A percentile compares a stretch with the other conserved stretches of the same genome.
These are phyloP conservation scores for Goffeauzyma gilvescens DNA, from an alignment of 768 basidiomycete species.

Conservation along the genomic window DNA sequence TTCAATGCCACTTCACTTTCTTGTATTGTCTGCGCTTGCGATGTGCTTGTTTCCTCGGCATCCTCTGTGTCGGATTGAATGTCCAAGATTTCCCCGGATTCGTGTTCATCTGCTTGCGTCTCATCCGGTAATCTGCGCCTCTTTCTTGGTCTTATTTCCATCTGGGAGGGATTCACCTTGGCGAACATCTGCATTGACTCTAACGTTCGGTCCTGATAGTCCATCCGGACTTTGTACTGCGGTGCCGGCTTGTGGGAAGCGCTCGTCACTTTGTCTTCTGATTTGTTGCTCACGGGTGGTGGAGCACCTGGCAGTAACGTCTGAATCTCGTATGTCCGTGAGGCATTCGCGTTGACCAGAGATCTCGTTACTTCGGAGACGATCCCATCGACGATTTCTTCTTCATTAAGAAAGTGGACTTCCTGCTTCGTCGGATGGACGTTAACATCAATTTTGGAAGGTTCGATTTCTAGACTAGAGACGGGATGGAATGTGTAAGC, in stretches of 20 bases:
- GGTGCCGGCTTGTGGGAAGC: slow-evolving; percentile 34
- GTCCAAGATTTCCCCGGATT: slow-evolving; percentile 2
- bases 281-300: slow-evolving; percentile 13
- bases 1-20: slow-evolving; percentile 27
- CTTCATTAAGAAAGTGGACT: slow-evolving; percentile 84
- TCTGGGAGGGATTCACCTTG: slow-evolving; percentile 40
- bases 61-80: slow-evolving; percentile 11
- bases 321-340: slow-evolving; percentile 31
- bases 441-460: slow-evolving; percentile 81
- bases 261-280: background rate
- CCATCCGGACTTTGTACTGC: slow-evolving; percentile 83
- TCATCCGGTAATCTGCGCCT: slow-evolving; percentile 1
- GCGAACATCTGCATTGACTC: slow-evolving; percentile 71
- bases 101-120: slow-evolving; percentile 1
- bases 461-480: slow-evolving; percentile 58
- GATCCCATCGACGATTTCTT: slow-evolving; percentile 58
- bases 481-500: slow-evolving; percentile 1
- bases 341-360: slow-evolving; percentile 37
- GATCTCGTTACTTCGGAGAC: slow-evolving; percentile 50
- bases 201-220: slow-evolving; percentile 65
- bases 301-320: slow-evolving; percentile 27
- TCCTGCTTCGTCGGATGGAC: slow-evolving; percentile 96
- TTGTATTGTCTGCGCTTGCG: no score
- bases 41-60: no score
- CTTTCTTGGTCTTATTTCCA: slow-evolving; percentile 9